Conservation (phyloP, 352 stramenopile species). For the Phytophthora meadii region DNA sequence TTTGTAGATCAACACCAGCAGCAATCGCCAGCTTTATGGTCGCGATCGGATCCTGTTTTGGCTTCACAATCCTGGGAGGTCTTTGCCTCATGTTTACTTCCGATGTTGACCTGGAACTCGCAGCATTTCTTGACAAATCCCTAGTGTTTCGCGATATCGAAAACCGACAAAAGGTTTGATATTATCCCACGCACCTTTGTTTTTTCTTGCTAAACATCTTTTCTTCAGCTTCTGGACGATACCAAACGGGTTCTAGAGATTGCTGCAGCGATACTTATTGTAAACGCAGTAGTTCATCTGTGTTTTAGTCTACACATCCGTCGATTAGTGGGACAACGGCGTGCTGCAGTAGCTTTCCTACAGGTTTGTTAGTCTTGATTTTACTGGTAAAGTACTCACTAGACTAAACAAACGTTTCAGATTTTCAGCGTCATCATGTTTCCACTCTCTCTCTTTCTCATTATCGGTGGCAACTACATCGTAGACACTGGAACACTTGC, state of each 20-base stretch:
- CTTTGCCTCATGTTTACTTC: constrained; percentile 65
- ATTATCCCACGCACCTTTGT: neutral
- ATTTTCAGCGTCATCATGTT: constrained; percentile 73
- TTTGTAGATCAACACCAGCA: constrained; percentile 58
- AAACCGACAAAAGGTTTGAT: constrained; percentile 48
- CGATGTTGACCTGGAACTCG: constrained; percentile 51
- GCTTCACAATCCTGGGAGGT: constrained; percentile 55
- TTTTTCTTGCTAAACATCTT: constrained; percentile 4
- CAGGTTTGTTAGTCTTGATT: constrained; percentile 42
- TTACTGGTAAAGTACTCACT: neutral
- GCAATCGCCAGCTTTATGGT: constrained; percentile 65
- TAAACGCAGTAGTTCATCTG: constrained; percentile 43
- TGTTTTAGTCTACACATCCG: constrained; percentile 54
- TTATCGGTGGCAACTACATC: constrained; percentile 78
- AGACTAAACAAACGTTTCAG: constrained; percentile 28
- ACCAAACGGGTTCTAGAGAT: constrained; percentile 49
- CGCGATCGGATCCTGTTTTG: constrained; percentile 54
- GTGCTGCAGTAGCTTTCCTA: constrained; percentile 63
- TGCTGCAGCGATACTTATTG: constrained; percentile 45
- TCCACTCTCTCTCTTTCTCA: constrained; percentile 71
- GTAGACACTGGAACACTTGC: constrained; percentile 68
- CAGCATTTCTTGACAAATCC: constrained; percentile 60
- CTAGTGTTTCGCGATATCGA: constrained; percentile 38
- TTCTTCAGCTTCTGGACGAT: constrained; percentile 51
- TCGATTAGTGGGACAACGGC: constrained; percentile 58